Evolutionary conservation across 2,329 filamentous ascomycete species (phyloP).

Genomic region (Verticillium isaacii): DNA sequence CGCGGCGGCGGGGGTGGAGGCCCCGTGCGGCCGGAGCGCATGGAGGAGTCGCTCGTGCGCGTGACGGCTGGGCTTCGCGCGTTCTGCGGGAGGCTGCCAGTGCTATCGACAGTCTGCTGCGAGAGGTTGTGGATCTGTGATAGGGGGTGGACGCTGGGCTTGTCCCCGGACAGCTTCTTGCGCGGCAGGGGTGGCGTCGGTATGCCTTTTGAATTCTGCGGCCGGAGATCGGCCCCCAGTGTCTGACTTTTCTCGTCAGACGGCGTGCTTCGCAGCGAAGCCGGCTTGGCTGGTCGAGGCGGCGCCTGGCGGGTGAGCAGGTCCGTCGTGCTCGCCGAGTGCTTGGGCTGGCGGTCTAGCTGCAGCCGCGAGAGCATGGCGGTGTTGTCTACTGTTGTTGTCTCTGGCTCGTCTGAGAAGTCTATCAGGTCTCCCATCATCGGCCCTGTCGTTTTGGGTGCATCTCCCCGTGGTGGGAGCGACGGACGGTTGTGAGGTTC

Average conservation of each 20-base stretch:
- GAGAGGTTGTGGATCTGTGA: slow-evolving; percentile 36
- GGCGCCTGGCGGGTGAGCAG: slow-evolving; percentile 20
- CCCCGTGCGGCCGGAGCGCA: slow-evolving; percentile 2
- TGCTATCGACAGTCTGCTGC: slow-evolving; percentile 21
- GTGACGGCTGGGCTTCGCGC: slow-evolving; percentile 4
- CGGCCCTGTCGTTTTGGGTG: slow-evolving; percentile 26
- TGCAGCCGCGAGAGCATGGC: slow-evolving; percentile 23
- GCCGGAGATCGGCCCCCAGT: not conserved
- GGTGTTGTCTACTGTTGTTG: slow-evolving; percentile 22
- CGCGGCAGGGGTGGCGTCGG: slow-evolving; percentile 27
- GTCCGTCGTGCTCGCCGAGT: slow-evolving; percentile 21
- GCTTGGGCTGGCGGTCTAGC: slow-evolving; percentile 14
- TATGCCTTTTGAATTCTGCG: not conserved
- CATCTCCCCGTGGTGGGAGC: slow-evolving; percentile 23
- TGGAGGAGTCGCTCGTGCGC: not conserved
- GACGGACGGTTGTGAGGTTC: slow-evolving; percentile 19
- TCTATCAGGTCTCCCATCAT: slow-evolving; percentile 58
- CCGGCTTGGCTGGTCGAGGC: slow-evolving; percentile 54
- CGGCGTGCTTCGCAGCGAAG: slow-evolving; percentile 42
- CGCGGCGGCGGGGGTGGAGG: slow-evolving; percentile 42
- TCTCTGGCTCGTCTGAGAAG: slow-evolving; percentile 48
- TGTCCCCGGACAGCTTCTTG: slow-evolving; percentile 20
- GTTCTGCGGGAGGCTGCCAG: slow-evolving; percentile 7
- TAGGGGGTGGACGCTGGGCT: slow-evolving; percentile 29
- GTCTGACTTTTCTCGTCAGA: slow-evolving; percentile 20